A percentile compares a stretch with the other conserved stretches of the same genome.
Evolutionary conservation across 192 early-diverging fungal species (phyloP).

Genomic region (Obelidium mucronatum): DNA sequence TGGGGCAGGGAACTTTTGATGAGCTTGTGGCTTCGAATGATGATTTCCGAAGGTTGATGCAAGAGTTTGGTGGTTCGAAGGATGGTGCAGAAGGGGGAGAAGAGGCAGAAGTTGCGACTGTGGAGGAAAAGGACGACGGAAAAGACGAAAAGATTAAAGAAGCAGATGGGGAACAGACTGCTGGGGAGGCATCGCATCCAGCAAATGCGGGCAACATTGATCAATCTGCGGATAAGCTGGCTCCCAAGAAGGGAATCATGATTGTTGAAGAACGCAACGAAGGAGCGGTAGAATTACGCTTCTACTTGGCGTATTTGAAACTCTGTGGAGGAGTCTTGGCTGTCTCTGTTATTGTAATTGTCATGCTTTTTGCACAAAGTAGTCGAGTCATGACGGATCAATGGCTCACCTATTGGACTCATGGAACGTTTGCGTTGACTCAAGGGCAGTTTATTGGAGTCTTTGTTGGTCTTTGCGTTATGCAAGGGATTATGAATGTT

Average conservation of each 20-base stretch:
- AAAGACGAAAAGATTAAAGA: slow-evolving; percentile 19
- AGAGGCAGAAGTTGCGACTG: slow-evolving; percentile 35
- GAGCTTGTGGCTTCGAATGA: slow-evolving; percentile 63
- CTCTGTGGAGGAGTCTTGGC: slow-evolving; percentile 6
- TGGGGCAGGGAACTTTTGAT: slow-evolving; percentile 64
- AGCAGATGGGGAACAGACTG: not conserved
- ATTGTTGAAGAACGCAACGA: slow-evolving; percentile 78
- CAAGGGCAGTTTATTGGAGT: slow-evolving; percentile 29
- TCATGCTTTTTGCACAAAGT: slow-evolving; percentile 55
- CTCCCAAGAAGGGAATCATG: slow-evolving; percentile 62
- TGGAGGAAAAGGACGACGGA: slow-evolving; percentile 8
- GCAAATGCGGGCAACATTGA: too few species aligned
- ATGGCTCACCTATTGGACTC: slow-evolving; percentile 67
- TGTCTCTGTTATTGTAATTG: slow-evolving; percentile 33
- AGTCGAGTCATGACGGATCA: slow-evolving; percentile 58
- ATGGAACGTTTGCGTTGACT: slow-evolving; percentile 14
- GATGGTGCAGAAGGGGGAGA: slow-evolving; percentile 51
- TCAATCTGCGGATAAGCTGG: not conserved
- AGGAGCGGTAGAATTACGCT: slow-evolving; percentile 65
- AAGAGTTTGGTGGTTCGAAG: slow-evolving; percentile 55
- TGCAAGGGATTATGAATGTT: slow-evolving; percentile 45
- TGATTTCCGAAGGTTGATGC: slow-evolving; percentile 47
- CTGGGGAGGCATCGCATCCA: not conserved
- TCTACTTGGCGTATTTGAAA: not conserved
- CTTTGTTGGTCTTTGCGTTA: slow-evolving; percentile 25